A percentile compares a stretch with the other conserved stretches of the same genome.
phyloP scores from a whole-genome alignment of 2,329 filamentous ascomycete genomes.

The Trichothecium sympodiale region DNA sequence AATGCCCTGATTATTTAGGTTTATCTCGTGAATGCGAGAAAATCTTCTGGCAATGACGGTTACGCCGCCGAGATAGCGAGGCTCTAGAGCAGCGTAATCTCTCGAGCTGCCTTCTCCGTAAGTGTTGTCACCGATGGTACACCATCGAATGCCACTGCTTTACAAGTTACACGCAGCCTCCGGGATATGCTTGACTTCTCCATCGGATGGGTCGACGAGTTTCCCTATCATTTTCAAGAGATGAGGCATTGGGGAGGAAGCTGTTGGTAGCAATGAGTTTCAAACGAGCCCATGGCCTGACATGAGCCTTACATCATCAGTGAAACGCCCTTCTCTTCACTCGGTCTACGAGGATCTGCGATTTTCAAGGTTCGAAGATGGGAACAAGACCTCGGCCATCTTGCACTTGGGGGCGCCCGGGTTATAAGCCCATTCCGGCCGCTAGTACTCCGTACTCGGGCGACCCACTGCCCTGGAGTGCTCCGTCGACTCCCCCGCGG shows the following conservation, averaged over 20 bases:
- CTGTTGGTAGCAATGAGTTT: neutral
- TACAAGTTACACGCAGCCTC: constrained; percentile 69
- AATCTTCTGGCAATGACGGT: constrained; percentile 74
- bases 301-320: no score
- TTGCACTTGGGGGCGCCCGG: no score
- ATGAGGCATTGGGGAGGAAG: constrained; percentile 13
- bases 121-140: neutral
- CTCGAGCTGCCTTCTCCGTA: constrained; percentile 78
- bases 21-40: constrained; percentile 86
- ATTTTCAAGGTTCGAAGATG: no score
- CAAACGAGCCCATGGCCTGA: no score
- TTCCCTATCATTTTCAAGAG: constrained; percentile 14
- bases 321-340: no score
- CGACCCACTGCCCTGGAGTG: no score
- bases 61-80: constrained; percentile 70
- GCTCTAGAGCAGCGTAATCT: constrained; percentile 79
- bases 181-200: constrained; percentile 54
- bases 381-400: no score
- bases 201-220: constrained; percentile 17
- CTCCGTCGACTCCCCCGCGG: no score
- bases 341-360: no score
- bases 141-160: constrained; percentile 10
- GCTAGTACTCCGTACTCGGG: no score
- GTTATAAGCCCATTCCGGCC: no score
- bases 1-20: constrained; percentile 69